A percentile compares a stretch with the other conserved stretches of the same genome.
These are phyloP conservation scores for Nakazawaea ernobii DNA, from an alignment of 805 yeast genomes.

Conservation along the genomic window DNA sequence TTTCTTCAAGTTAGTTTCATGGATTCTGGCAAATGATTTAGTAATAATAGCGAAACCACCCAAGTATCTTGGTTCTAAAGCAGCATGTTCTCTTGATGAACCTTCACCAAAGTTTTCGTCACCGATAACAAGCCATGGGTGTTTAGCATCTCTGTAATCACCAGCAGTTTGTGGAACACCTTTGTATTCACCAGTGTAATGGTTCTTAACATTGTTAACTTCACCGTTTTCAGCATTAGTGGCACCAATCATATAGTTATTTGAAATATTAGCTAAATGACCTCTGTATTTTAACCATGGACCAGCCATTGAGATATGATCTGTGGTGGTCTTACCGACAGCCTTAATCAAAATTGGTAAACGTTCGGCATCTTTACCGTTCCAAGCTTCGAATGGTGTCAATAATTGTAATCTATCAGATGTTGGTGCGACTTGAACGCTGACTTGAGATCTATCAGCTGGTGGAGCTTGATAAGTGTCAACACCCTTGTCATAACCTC, in stretches of 20 bases:
- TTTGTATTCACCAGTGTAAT: slow-evolving; percentile 82
- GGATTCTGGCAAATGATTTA: slow-evolving; percentile 97
- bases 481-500: slow-evolving; percentile 58
- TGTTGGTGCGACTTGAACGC: slow-evolving; percentile 75
- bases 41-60: slow-evolving; percentile 98
- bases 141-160: slow-evolving; percentile 89
- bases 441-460: slow-evolving; percentile 66
- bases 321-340: slow-evolving; percentile 97
- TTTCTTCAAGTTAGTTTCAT: slow-evolving; percentile 99
- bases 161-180: slow-evolving; percentile 98
- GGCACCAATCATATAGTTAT: slow-evolving; percentile 99
- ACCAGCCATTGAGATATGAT: slow-evolving; percentile 99
- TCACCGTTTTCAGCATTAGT: slow-evolving; percentile 93
- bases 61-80: slow-evolving; percentile 97
- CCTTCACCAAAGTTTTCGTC: slow-evolving; percentile 99
- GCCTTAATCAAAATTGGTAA: slow-evolving; percentile 96
- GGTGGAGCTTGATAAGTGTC: slow-evolving; percentile 98
- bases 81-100: slow-evolving; percentile 99
- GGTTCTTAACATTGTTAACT: slow-evolving; percentile 88
- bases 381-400: slow-evolving; percentile 93
- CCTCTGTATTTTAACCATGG: slow-evolving; percentile 99
- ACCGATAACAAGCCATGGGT: slow-evolving; percentile 96
- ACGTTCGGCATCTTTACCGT: slow-evolving; percentile 85
- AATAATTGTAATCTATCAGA: slow-evolving; percentile 95
- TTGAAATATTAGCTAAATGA: slow-evolving; percentile 96